A percentile compares a stretch with the other conserved stretches of the same genome.
These are phyloP conservation scores for Saccharomyces kudriavzevii DNA, from an alignment of 805 yeast species.

Conservation along the genomic window DNA sequence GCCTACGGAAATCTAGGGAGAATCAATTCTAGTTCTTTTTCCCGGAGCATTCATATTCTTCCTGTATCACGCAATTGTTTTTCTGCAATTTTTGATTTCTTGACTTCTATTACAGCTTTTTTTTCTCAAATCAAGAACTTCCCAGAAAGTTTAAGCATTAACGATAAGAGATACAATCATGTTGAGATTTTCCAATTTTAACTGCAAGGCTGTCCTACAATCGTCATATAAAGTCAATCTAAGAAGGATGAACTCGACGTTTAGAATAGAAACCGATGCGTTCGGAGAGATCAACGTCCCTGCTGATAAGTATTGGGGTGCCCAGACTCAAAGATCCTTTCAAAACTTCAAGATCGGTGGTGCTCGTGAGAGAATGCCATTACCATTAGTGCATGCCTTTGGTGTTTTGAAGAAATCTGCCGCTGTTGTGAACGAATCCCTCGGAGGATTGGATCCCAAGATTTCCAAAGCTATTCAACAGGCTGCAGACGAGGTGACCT, in stretches of 20 bases:
- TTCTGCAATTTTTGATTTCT: background rate
- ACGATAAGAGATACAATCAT: background rate
- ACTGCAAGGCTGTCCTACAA: background rate
- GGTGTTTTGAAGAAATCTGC: slow-evolving; percentile 93
- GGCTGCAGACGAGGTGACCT: slow-evolving; percentile 92
- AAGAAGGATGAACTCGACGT: slow-evolving; percentile 2
- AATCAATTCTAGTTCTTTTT: background rate
- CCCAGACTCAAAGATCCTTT: slow-evolving; percentile 91
- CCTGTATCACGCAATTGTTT: background rate
- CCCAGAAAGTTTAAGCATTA: background rate
- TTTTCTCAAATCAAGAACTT: background rate
- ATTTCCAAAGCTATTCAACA: slow-evolving; percentile 76
- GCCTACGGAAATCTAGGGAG: background rate
- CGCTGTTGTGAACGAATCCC: slow-evolving; percentile 76
- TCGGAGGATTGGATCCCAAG: slow-evolving; percentile 80
- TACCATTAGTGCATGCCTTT: slow-evolving; percentile 82
- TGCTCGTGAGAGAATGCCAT: slow-evolving; percentile 79
- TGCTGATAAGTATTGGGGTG: slow-evolving; percentile 88
- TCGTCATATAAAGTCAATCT: slow-evolving; percentile 2
- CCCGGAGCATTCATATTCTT: background rate
- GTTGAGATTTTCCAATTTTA: background rate
- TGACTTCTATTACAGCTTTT: background rate
- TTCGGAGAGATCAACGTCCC: slow-evolving; percentile 95
- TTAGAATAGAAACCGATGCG: slow-evolving; percentile 83
- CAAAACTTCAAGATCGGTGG: slow-evolving; percentile 97